Percentiles rank a stretch among this genome's conserved stretches.
phyloP scores from a whole-genome alignment of 2,329 filamentous ascomycete species.

The Hypocrella siamensis region DNA sequence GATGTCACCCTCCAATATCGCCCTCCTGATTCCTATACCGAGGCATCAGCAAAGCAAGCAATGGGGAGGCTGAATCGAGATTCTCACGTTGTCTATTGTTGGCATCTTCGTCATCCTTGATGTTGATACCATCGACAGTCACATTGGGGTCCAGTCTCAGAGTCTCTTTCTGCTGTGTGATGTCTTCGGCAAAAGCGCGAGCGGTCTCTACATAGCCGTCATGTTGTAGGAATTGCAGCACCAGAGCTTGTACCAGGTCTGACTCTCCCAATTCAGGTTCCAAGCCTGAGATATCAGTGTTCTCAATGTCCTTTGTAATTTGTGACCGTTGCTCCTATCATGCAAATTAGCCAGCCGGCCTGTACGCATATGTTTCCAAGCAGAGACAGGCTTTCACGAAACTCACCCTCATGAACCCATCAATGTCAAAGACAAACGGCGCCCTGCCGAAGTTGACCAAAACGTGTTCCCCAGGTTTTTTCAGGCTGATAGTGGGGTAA shows the following conservation, averaged over 20 bases:
- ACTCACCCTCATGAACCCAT: constrained; percentile 63
- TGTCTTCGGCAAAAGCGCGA: constrained; percentile 71
- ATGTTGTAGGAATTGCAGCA: constrained; percentile 78
- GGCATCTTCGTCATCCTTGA: constrained; percentile 73
- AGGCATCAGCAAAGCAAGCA: not conserved
- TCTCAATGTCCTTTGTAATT: constrained; percentile 44
- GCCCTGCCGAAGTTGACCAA: constrained; percentile 52
- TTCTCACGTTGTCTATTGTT: constrained; percentile 66
- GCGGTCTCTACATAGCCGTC: constrained; percentile 94
- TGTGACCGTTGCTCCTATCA: constrained; percentile 41
- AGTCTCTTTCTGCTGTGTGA: constrained; percentile 56
- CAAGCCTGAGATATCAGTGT: constrained; percentile 41
- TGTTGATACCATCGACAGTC: constrained; percentile 42
- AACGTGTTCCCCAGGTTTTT: constrained; percentile 46
- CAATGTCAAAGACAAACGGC: constrained; percentile 83
- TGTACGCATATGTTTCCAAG: not conserved
- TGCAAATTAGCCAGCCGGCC: not conserved
- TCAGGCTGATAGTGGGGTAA: constrained; percentile 53
- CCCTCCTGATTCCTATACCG: constrained; percentile 58
- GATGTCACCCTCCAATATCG: constrained; percentile 83
- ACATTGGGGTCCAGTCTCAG: constrained; percentile 41
- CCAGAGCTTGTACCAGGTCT: constrained; percentile 64
- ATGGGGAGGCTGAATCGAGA: not conserved
- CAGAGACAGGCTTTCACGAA: not conserved
- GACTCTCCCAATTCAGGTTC: constrained; percentile 54